A percentile compares a stretch with the other conserved stretches of the same genome.
phyloP scores from a whole-genome alignment of 345 rosid genomes.

The Arabidopsis suecica region DNA sequence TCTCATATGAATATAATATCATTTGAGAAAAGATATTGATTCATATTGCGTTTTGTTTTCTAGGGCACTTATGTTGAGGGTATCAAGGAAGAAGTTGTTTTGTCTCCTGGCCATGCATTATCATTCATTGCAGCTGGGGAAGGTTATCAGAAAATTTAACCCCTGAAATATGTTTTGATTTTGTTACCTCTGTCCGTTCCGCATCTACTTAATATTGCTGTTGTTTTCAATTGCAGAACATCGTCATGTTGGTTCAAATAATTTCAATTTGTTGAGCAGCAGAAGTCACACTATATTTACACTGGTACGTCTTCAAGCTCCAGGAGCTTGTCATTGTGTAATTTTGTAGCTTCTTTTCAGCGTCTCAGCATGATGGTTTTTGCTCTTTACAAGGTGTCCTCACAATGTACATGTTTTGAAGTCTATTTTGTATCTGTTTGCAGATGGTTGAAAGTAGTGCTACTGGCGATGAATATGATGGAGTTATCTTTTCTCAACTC shows the following conservation, averaged over 20 bases:
- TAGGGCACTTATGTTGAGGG: slow-evolving; percentile 99
- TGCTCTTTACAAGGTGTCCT: slow-evolving; percentile 16
- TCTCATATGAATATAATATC: neutral
- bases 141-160: slow-evolving; percentile 54
- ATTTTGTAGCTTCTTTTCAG: slow-evolving; percentile 9
- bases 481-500: slow-evolving; percentile 98
- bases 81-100: slow-evolving; percentile 97
- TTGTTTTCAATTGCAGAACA: slow-evolving; percentile 69
- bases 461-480: slow-evolving; percentile 93
- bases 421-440: slow-evolving; percentile 26
- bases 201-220: slow-evolving; percentile 21
- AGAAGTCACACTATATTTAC: slow-evolving; percentile 99
- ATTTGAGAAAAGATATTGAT: neutral
- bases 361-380: slow-evolving; percentile 19
- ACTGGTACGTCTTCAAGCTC: slow-evolving; percentile 59
- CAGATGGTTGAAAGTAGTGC: slow-evolving; percentile 99
- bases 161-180: slow-evolving; percentile 11
- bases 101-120: slow-evolving; percentile 98
- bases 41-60: slow-evolving; percentile 20
- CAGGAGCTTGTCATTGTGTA: slow-evolving; percentile 5
- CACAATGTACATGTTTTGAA: slow-evolving; percentile 22
- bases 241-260: slow-evolving; percentile 99
- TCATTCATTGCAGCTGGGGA: slow-evolving; percentile 99
- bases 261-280: slow-evolving; percentile 95
- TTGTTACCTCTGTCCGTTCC: slow-evolving; percentile 14